These are phyloP conservation scores for Eutrema japonicum DNA, from an alignment of 345 rosid genomes.

Conservation along the genomic window DNA sequence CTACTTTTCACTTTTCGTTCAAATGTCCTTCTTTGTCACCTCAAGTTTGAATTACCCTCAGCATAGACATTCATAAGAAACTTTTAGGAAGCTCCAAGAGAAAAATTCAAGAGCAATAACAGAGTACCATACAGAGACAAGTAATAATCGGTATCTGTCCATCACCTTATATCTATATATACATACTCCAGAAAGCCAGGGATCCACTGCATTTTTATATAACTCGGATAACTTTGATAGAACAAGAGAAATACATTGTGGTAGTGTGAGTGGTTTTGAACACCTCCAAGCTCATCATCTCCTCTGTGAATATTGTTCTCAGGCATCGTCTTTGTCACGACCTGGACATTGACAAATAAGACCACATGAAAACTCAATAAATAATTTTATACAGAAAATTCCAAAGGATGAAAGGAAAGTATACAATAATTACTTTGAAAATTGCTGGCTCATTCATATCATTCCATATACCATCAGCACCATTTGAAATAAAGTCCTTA, in stretches of 20 bases:
- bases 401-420: constrained; percentile 6
- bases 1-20: constrained; percentile 10
- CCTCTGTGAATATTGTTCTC: constrained; percentile 79
- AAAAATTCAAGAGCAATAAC: constrained; percentile 7
- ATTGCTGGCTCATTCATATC: constrained; percentile 97
- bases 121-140: constrained; percentile 4
- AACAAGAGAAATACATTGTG: constrained; percentile 69
- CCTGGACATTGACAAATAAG: constrained; percentile 46
- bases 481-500: constrained; percentile 73
- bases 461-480: constrained; percentile 98
- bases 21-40: neutral
- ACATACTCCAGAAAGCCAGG: neutral
- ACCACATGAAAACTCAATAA: constrained; percentile 6
- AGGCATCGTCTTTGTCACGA: constrained; percentile 91
- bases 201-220: neutral
- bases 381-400: constrained; percentile 30
- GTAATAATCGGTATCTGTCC: neutral
- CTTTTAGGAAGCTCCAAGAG: neutral
- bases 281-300: constrained; percentile 83
- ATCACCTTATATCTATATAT: neutral
- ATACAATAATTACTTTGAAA: constrained; percentile 62
- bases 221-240: constrained; percentile 9
- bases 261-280: constrained; percentile 76
- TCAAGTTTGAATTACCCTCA: neutral
- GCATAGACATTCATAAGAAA: constrained; percentile 19